Conservation (phyloP, 2,329 filamentous ascomycete genomes). For the Fusarium sublunatum region DNA sequence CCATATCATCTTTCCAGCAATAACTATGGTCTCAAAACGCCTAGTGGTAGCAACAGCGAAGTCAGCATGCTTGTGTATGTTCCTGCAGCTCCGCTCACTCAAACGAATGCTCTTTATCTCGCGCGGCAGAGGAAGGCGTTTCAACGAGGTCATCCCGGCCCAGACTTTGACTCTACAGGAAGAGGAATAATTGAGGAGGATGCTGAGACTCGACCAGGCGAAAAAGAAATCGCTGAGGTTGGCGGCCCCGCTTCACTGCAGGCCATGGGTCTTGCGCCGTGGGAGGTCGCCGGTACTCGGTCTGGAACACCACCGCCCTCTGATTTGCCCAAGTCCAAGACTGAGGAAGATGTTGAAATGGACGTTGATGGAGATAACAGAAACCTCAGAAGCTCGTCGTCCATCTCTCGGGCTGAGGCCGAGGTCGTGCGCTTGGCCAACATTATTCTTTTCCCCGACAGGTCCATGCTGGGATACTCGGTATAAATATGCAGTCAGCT, state of each 20-base stretch:
- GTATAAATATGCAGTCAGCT: conserved; percentile 31
- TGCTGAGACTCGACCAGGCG: conserved; percentile 59
- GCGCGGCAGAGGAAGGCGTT: conserved; percentile 69
- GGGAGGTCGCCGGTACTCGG: conserved; percentile 54
- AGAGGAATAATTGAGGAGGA: conserved; percentile 62
- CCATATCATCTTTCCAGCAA: conserved; percentile 65
- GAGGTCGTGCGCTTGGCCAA: conserved; percentile 66
- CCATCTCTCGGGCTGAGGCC: conserved; percentile 57
- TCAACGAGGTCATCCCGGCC: conserved; percentile 63
- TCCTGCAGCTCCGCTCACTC: conserved; percentile 66
- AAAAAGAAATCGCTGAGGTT: conserved; percentile 63
- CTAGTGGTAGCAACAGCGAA: conserved; percentile 44
- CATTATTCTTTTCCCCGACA: conserved; percentile 67
- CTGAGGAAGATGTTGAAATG: conserved; percentile 47
- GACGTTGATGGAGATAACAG: conserved; percentile 41
- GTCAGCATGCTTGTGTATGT: conserved; percentile 66
- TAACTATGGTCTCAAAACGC: conserved; percentile 48
- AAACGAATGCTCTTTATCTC: conserved; percentile 68
- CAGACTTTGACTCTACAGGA: conserved; percentile 67
- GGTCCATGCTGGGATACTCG: conserved; percentile 52
- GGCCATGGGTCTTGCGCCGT: conserved; percentile 69
- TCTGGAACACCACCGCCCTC: conserved; percentile 46
- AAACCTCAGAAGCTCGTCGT: conserved; percentile 42
- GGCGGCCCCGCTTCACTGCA: conserved; percentile 63
- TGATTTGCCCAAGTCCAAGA: conserved; percentile 37